Evolutionary conservation across 208 protist genomes (phyloP), one percentile per base, ranked within the genome.

Genomic region (Porcisia deanei): DNA sequence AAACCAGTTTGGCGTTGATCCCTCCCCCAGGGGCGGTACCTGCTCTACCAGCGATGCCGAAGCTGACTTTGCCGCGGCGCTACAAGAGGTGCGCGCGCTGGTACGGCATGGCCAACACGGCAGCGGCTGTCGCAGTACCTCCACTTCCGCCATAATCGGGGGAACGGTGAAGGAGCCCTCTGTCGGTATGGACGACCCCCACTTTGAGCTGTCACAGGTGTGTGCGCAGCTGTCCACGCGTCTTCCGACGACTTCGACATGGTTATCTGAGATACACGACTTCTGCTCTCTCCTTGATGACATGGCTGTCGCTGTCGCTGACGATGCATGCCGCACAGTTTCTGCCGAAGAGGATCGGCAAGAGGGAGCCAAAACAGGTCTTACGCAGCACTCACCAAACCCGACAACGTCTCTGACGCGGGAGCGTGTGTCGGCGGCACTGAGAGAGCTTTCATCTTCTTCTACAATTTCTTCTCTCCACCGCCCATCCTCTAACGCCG

Each of bases 241-340:
- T 20, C 53, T 77, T 7, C 71, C 77, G 30, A 72, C 72, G 30
- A 77, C 77, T 20, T 49, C 71, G 54, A n/a, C 66, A 53, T 82
- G 77, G 77, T 43, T 82, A 14, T 71, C 43, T 3, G 49, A 74
- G 65, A 77, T 82, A 3, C 9, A 69, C 10, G 72, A 77, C 64
- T 77, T 82, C 59, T 82, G 77, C 59, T 3, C 10, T 20, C 49
- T 73, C 25, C 72, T 82, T 25, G 77, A 82, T 20, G 66, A 77
- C 34, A 68, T 74, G 66, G 77, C 63, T 12, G 6, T 47, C n/a
- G 41, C 43, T 34, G 41, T 52, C 25, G 41, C 58, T 4, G 16
- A 34, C 20, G 45, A 78, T 55, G 65, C 52, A 30, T 55, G 71
- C 66, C 22, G 45, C 7, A 41, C 66, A 57, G 47, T 16, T n/a